Conservation (phyloP, 805 yeast species). For the Lachancea lanzarotensis region DNA sequence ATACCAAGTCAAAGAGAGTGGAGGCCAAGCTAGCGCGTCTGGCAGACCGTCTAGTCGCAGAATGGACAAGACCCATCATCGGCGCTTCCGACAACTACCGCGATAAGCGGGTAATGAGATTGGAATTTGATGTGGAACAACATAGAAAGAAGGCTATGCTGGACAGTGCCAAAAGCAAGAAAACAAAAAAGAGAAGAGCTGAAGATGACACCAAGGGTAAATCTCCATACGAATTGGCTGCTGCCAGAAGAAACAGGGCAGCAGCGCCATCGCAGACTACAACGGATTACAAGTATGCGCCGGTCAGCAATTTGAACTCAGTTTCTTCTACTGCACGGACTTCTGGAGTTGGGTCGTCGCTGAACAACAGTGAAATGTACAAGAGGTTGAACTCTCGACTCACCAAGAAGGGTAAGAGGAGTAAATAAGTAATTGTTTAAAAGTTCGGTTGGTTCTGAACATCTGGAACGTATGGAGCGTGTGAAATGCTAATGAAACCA, state of each 20-base stretch:
- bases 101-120: slow-evolving; percentile 68
- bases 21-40: slow-evolving; percentile 79
- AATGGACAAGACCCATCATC: slow-evolving; percentile 98
- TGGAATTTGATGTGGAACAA: slow-evolving; percentile 58
- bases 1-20: slow-evolving; percentile 83
- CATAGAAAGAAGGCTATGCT: slow-evolving; percentile 35
- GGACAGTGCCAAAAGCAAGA: slow-evolving; percentile 30
- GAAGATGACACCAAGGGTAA: slow-evolving; percentile 21
- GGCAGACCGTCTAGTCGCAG: slow-evolving; percentile 87
- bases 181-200: slow-evolving; percentile 22
- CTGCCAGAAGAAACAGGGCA: slow-evolving; percentile 87
- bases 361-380: slow-evolving; percentile 69
- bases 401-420: slow-evolving; percentile 22
- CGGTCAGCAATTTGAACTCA: slow-evolving; percentile 54
- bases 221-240: slow-evolving; percentile 77
- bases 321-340: slow-evolving; percentile 34
- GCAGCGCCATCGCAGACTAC: slow-evolving; percentile 92
- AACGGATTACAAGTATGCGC: slow-evolving; percentile 85
- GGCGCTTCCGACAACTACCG: slow-evolving; percentile 92
- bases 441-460: too few species aligned
- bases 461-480: too few species aligned
- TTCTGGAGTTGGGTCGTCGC: slow-evolving; percentile 46
- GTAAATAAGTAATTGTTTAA: slow-evolving; percentile 1
- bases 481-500: too few species aligned
- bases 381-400: slow-evolving; percentile 56